phyloP scores from a whole-genome alignment of 192 early-diverging fungal genomes.

The Coemansia sp. region DNA sequence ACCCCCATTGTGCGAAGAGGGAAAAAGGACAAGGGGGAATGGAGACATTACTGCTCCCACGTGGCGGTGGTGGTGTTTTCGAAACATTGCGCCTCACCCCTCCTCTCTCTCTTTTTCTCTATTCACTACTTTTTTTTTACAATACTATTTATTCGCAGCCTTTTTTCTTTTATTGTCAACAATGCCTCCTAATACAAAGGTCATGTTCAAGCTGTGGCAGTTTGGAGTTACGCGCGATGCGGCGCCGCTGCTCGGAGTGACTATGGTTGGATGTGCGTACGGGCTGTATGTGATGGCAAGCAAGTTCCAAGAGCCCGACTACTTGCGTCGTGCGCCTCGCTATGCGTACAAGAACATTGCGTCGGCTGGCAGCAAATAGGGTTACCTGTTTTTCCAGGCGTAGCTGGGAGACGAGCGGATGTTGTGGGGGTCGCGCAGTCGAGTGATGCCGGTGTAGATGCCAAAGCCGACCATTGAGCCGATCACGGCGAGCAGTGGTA shows the following conservation, averaged over 20 bases:
- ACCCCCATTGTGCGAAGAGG: not conserved
- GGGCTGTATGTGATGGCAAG: conserved; percentile 45
- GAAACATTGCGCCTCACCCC: not conserved
- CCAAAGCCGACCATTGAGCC: conserved; percentile 26
- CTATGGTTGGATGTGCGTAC: conserved; percentile 45
- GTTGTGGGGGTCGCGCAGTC: conserved; percentile 43
- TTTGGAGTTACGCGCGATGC: conserved; percentile 48
- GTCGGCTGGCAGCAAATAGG: not conserved
- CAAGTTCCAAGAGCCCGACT: conserved; percentile 53
- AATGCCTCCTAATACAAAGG: conserved; percentile 8
- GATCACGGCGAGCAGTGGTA: conserved; percentile 26
- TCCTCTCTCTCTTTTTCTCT: not conserved
- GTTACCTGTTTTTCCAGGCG: conserved; percentile 15
- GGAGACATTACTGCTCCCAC: not conserved
- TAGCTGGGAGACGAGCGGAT: conserved; percentile 17
- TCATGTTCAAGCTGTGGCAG: conserved; percentile 38
- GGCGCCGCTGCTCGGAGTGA: conserved; percentile 38
- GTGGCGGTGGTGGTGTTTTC: not conserved
- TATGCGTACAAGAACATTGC: conserved; percentile 37
- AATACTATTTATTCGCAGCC: not conserved
- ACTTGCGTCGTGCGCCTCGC: conserved; percentile 38
- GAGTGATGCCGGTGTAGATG: conserved; percentile 39
- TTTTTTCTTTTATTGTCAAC: too few relatives aligned
- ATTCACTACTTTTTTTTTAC: not conserved
- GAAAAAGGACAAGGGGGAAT: not conserved